phyloP scores from a whole-genome alignment of 805 yeast species.

The Nakazawaea laoshanensis region DNA sequence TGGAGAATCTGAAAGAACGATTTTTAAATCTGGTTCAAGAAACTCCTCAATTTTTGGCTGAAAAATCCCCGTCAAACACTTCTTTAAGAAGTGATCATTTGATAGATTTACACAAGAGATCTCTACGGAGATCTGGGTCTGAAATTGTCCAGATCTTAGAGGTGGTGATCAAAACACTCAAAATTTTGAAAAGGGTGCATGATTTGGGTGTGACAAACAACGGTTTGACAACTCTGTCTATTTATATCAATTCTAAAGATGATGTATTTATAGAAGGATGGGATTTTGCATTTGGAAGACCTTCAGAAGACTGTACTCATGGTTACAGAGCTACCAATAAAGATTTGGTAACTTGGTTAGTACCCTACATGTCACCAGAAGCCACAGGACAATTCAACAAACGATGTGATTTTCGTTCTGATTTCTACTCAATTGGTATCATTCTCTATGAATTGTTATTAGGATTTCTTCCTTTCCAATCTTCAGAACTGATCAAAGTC shows the following conservation, averaged over 20 bases:
- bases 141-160: slow-evolving; percentile 18
- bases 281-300: slow-evolving; percentile 36
- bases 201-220: slow-evolving; percentile 36
- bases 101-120: background rate
- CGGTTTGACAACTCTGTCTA: slow-evolving; percentile 30
- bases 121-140: background rate
- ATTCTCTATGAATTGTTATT: slow-evolving; percentile 38
- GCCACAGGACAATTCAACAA: slow-evolving; percentile 29
- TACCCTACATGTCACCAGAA: slow-evolving; percentile 46
- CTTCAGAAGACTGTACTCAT: slow-evolving; percentile 30
- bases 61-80: slow-evolving; percentile 4
- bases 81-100: slow-evolving; percentile 1
- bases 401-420: slow-evolving; percentile 37
- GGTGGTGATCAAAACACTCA: slow-evolving; percentile 16
- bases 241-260: slow-evolving; percentile 23
- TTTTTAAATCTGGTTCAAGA: background rate
- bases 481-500: slow-evolving; percentile 28
- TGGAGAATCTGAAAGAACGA: slow-evolving; percentile 1
- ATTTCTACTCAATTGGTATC: slow-evolving; percentile 41
- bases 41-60: slow-evolving; percentile 2
- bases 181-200: slow-evolving; percentile 25
- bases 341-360: slow-evolving; percentile 25
- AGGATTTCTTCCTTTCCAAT: slow-evolving; percentile 34
- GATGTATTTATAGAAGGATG: slow-evolving; percentile 34
- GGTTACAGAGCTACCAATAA: slow-evolving; percentile 34